Evolutionary conservation across 768 basidiomycete genomes (phyloP).

Genomic region (Crassisporium funariophilum): DNA sequence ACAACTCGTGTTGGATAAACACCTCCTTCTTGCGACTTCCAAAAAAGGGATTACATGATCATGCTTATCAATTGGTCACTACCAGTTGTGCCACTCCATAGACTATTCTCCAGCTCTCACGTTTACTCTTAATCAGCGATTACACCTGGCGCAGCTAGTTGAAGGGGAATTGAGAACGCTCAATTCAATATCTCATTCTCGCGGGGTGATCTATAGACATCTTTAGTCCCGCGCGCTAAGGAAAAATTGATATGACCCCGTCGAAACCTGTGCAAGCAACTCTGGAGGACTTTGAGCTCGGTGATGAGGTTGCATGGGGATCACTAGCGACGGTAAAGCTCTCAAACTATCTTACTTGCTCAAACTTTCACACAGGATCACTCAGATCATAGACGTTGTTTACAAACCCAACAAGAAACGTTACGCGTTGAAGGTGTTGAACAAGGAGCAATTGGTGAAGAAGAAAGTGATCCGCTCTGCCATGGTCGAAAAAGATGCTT

Average conservation of each 20-base stretch:
- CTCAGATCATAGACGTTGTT: slow-evolving; percentile 29
- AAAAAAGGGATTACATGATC: too few species aligned
- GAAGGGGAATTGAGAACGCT: too few species aligned
- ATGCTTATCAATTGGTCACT: too few species aligned
- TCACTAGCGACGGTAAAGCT: slow-evolving; percentile 31
- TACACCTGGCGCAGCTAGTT: too few species aligned
- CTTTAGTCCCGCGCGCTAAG: background rate
- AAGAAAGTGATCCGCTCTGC: slow-evolving; percentile 79
- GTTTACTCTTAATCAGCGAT: too few species aligned
- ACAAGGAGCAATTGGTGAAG: slow-evolving; percentile 80
- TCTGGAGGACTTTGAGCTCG: slow-evolving; percentile 29
- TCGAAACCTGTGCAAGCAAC: slow-evolving; percentile 14
- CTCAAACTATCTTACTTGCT: background rate
- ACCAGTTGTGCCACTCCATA: too few species aligned
- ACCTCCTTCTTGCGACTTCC: too few species aligned
- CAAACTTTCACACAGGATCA: background rate
- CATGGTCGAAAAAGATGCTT: slow-evolving; percentile 77
- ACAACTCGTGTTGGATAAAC: too few species aligned
- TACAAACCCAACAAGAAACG: slow-evolving; percentile 32
- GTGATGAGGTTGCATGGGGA: slow-evolving; percentile 33
- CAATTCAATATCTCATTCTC: too few species aligned
- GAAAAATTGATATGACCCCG: background rate
- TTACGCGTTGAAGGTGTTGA: slow-evolving; percentile 53
- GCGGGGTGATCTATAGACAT: too few species aligned
- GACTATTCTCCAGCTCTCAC: too few species aligned